These are phyloP conservation scores for Sclerotiophoma versabilis DNA, from an alignment of 2,329 filamentous ascomycete species.

Conservation along the genomic window DNA sequence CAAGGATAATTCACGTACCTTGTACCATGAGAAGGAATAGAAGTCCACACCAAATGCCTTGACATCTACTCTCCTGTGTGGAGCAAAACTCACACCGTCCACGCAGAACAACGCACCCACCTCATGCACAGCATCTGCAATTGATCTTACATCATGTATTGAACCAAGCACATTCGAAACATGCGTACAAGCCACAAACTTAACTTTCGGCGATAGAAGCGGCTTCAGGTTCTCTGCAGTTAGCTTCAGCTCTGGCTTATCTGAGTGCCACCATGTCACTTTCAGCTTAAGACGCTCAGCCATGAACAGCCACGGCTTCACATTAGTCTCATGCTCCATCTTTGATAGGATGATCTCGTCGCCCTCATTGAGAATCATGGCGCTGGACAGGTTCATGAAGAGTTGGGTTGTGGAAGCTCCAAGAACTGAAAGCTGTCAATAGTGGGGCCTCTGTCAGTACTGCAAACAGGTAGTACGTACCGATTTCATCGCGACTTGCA, in stretches of 20 bases:
- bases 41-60: constrained; percentile 73
- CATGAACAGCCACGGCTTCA: constrained; percentile 75
- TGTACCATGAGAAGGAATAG: constrained; percentile 84
- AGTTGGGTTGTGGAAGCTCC: constrained; percentile 79
- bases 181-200: constrained; percentile 76
- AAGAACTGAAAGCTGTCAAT: constrained; percentile 58
- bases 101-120: constrained; percentile 71
- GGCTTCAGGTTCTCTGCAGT: constrained; percentile 62
- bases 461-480: constrained; percentile 42
- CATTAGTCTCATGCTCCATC: constrained; percentile 80
- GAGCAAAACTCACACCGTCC: constrained; percentile 79
- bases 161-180: constrained; percentile 76
- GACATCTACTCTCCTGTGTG: constrained; percentile 75
- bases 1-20: constrained; percentile 49
- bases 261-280: constrained; percentile 73
- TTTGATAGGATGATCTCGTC: constrained; percentile 75
- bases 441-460: no score
- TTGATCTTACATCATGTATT: constrained; percentile 68
- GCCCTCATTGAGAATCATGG: constrained; percentile 48
- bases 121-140: constrained; percentile 60
- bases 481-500: constrained; percentile 69
- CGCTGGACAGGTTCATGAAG: constrained; percentile 68
- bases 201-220: constrained; percentile 69
- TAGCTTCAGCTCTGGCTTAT: constrained; percentile 63
- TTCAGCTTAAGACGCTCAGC: constrained; percentile 66